A percentile compares a stretch with the other conserved stretches of the same genome.
Evolutionary conservation across 805 yeast genomes (phyloP).

Genomic region (Teunomyces lycoperdinae): DNA sequence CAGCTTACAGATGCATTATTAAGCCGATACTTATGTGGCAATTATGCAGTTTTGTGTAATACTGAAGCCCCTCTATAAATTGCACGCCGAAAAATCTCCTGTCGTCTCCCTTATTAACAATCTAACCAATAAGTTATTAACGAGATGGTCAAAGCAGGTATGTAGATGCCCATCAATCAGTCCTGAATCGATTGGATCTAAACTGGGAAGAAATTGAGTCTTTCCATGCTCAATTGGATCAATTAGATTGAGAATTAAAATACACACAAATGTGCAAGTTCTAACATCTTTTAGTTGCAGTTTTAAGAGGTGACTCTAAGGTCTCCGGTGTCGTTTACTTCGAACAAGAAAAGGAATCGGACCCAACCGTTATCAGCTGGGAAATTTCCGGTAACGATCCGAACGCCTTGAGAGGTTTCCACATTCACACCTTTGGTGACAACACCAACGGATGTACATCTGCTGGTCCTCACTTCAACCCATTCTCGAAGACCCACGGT

Average conservation of each 20-base stretch:
- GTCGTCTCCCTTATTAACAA: not conserved
- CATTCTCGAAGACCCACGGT: constrained; percentile 85
- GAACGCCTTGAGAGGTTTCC: constrained; percentile 93
- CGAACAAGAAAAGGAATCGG: constrained; percentile 76
- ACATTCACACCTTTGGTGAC: constrained; percentile 97
- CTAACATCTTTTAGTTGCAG: constrained; percentile 61
- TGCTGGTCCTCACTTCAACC: constrained; percentile 97
- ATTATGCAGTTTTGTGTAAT: constrained; percentile 2
- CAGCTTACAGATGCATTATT: not conserved
- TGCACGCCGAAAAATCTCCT: not conserved
- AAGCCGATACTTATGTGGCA: not conserved
- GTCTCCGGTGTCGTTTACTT: constrained; percentile 86
- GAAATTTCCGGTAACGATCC: constrained; percentile 88
- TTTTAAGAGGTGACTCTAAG: constrained; percentile 90
- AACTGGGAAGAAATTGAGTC: not conserved
- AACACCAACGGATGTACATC: constrained; percentile 99
- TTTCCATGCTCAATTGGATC: not conserved
- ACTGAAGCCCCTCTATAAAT: not conserved
- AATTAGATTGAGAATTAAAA: not conserved
- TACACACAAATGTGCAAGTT: constrained; percentile 11
- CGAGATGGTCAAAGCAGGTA: constrained; percentile 64
- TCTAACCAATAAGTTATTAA: constrained; percentile 12
- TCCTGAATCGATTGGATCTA: not conserved
- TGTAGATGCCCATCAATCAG: constrained; percentile 20
- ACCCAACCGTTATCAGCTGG: constrained; percentile 83